Evolutionary conservation across 345 rosid species (phyloP).

Genomic region (Citrus unshiu): DNA sequence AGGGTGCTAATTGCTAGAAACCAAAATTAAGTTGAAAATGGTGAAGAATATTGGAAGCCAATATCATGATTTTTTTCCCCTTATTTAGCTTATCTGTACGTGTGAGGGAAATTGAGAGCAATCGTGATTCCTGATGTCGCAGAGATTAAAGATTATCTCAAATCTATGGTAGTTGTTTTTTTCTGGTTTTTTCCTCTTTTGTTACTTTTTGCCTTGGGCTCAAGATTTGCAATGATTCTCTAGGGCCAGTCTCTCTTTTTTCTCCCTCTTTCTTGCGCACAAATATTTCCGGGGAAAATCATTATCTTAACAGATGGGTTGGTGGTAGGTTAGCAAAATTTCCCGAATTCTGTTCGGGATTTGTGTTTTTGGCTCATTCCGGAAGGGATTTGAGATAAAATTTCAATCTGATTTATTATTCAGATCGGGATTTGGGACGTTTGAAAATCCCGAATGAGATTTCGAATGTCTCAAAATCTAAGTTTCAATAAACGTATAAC

Average conservation of each 20-base stretch:
- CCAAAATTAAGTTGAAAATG: background rate
- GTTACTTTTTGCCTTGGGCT: slow-evolving; percentile 3
- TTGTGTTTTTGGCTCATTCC: too few relatives aligned
- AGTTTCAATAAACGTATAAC: too few relatives aligned
- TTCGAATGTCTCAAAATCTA: too few relatives aligned
- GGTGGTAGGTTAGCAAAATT: too few relatives aligned
- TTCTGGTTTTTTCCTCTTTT: background rate
- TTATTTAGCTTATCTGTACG: background rate
- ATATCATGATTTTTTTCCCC: slow-evolving; percentile 10
- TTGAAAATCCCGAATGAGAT: too few relatives aligned
- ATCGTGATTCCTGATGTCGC: slow-evolving; percentile 16
- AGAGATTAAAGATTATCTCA: slow-evolving; percentile 1
- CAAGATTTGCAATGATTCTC: slow-evolving; percentile 8
- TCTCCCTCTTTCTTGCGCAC: background rate
- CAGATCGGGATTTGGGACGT: too few relatives aligned
- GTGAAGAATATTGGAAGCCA: slow-evolving; percentile 2
- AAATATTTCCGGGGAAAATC: background rate
- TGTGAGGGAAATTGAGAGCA: background rate
- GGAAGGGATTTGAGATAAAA: too few relatives aligned
- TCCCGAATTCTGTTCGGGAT: too few relatives aligned
- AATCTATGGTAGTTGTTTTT: background rate
- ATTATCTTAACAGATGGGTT: too few relatives aligned
- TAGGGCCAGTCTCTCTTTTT: background rate
- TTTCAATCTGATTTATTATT: too few relatives aligned
- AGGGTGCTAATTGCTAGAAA: slow-evolving; percentile 17